phyloP scores from a whole-genome alignment of 2,329 filamentous ascomycete genomes.

The Orbilia ellipsospora region DNA sequence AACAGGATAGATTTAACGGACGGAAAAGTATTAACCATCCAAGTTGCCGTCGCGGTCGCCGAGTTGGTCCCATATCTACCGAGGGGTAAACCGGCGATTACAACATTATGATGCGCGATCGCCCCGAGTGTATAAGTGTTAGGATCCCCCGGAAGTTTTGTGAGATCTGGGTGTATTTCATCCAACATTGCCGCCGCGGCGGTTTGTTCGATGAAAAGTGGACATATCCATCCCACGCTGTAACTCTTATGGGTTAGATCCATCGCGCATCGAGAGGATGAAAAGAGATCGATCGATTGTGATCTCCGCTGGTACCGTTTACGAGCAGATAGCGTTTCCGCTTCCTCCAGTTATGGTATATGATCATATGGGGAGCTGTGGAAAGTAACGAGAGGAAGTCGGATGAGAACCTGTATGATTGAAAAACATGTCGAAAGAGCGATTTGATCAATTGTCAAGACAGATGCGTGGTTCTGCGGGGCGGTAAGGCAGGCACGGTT shows the following conservation, averaged over 20 bases:
- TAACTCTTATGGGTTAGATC: not conserved
- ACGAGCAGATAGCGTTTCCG: too few species aligned
- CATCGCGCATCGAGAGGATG: too few species aligned
- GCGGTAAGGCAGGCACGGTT: too few species aligned
- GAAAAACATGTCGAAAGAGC: too few species aligned
- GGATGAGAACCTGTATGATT: too few species aligned
- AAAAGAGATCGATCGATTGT: too few species aligned
- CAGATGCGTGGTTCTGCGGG: too few species aligned
- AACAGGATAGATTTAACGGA: not conserved
- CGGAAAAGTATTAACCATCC: not conserved
- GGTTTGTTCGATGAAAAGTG: not conserved
- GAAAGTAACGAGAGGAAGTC: too few species aligned
- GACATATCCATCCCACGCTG: conserved; percentile 15
- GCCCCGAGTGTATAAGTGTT: not conserved
- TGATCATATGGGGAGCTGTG: too few species aligned
- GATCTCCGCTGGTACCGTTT: too few species aligned
- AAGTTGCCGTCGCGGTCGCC: not conserved
- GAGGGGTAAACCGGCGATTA: not conserved
- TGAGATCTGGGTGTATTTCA: not conserved
- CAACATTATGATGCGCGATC: not conserved
- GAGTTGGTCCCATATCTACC: not conserved
- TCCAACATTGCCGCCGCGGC: conserved; percentile 1
- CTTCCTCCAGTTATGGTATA: too few species aligned
- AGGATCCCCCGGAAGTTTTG: not conserved
- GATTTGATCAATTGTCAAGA: too few species aligned